A percentile compares a stretch with the other conserved stretches of the same genome.
Evolutionary conservation across 345 rosid genomes (phyloP).

Genomic region (Rubroshorea leprosula): DNA sequence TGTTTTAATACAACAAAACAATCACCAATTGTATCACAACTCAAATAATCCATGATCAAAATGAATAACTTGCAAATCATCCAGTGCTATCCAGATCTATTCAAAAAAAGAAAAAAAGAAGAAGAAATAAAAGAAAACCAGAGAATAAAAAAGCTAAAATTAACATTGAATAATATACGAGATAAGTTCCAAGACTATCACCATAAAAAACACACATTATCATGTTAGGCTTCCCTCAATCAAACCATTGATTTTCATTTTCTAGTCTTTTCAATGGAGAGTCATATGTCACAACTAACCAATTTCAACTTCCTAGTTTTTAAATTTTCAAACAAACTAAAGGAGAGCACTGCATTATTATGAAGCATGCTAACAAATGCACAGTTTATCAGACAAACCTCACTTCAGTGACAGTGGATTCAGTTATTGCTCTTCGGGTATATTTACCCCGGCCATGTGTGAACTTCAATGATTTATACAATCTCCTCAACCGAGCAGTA

Average conservation of each 20-base stretch:
- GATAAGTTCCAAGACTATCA: not conserved
- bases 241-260: no score
- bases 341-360: not conserved
- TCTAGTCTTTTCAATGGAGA: not conserved
- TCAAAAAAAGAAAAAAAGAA: not conserved
- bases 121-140: not conserved
- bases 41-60: not conserved
- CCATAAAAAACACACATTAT: not conserved
- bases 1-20: no score
- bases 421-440: conserved; percentile 56
- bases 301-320: no score
- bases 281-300: not conserved
- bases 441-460: conserved; percentile 96
- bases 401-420: conserved; percentile 85
- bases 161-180: not conserved
- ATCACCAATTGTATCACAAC: not conserved
- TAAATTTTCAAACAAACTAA: no score
- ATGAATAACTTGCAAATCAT: no score
- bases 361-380: not conserved
- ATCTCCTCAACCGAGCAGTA: conserved; percentile 89
- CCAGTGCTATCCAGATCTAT: no score
- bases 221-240: no score
- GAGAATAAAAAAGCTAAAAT: not conserved
- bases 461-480: conserved; percentile 86
- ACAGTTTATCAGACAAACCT: conserved; percentile 41